Conservation (phyloP, 2,329 filamentous ascomycete species). For the Lachnellula hyalina region DNA sequence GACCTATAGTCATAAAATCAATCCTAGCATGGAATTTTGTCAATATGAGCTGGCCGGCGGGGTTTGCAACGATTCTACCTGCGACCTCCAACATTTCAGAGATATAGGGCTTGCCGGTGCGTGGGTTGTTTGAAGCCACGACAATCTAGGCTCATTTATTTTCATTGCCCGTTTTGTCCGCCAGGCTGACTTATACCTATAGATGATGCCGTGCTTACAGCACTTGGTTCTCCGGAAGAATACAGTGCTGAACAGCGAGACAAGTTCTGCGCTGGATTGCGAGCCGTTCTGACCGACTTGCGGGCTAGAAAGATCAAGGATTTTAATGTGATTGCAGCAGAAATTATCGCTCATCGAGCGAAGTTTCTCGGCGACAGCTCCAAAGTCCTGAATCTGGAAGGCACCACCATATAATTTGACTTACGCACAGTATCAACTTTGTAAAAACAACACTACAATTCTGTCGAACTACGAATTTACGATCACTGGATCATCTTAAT, state of each 20-base stretch:
- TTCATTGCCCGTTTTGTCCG: slow-evolving; percentile 29
- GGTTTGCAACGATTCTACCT: slow-evolving; percentile 67
- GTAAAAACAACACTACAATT: slow-evolving; percentile 21
- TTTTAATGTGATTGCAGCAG: slow-evolving; percentile 60
- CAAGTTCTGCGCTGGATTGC: slow-evolving; percentile 57
- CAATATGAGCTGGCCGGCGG: slow-evolving; percentile 66
- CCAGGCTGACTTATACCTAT: slow-evolving; percentile 34
- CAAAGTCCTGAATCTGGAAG: slow-evolving; percentile 55
- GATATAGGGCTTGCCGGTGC: slow-evolving; percentile 69
- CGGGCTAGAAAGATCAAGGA: slow-evolving; percentile 57
- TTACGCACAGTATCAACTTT: slow-evolving; percentile 14
- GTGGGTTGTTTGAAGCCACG: slow-evolving; percentile 38
- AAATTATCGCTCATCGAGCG: slow-evolving; percentile 62
- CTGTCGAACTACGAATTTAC: not conserved
- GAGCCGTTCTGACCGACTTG: slow-evolving; percentile 54
- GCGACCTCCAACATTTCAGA: slow-evolving; percentile 75
- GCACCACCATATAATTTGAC: slow-evolving; percentile 18
- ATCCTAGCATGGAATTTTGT: slow-evolving; percentile 69
- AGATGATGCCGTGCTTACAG: slow-evolving; percentile 71
- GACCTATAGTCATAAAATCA: slow-evolving; percentile 90
- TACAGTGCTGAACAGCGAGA: slow-evolving; percentile 56
- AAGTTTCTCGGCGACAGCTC: slow-evolving; percentile 59
- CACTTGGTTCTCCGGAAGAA: slow-evolving; percentile 62
- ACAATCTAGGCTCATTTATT: slow-evolving; percentile 17
- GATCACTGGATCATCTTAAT: not conserved